Evolutionary conservation across 2,329 filamentous ascomycete genomes (phyloP), one percentile per base, ranked within the genome.

Genomic region (Tolypocladium tropicale): DNA sequence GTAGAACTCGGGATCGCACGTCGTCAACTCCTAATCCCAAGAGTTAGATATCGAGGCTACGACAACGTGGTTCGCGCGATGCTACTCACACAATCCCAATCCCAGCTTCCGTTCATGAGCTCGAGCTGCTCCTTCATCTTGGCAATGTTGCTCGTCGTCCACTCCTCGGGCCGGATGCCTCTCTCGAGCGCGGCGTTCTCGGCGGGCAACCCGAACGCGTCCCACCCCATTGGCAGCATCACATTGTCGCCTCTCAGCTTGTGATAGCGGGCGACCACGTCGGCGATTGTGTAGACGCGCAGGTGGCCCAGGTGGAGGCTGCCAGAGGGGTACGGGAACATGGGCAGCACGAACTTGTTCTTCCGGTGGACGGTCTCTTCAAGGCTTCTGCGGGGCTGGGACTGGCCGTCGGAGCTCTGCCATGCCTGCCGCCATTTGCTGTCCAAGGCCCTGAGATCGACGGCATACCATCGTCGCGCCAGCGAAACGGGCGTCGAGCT

Each of bases 271-370:
- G 90, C 84, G 54, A 95, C 74, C 11, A 92, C 88, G 74, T 96
- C 91, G 58, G 90, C 90, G 61, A 96, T 94, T 39, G 90, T 90
- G 74, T 95, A 96, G 53, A 95, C 90, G 51, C 91, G 85, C 41
- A 95, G 76, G 69, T 96, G 91, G 16, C 91, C 91, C 58, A 95
- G 83, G 69, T 96, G 91, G 32, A 96, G 79, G 33, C 84, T 85
- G 33, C 91, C 91, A 0, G 91, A 95, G 1, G 91, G 91, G 68
- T 96, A 96, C 0, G 91, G 91, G 67, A 95, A 95, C 91, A 96
- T 96, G 61, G 91, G 86, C 55, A 95, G 77, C 59, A 95, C 83
- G 68, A 93, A 95, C 70, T 77, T 78, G 56, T 72, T 71, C 46
- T 71, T 63, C 37, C 70, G 60, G 55, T 58, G 51, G 34, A 60